Base-by-base conservation (phyloP, 2,329 filamentous ascomycete genomes). In the Fusarium fujikuroi region DNA sequence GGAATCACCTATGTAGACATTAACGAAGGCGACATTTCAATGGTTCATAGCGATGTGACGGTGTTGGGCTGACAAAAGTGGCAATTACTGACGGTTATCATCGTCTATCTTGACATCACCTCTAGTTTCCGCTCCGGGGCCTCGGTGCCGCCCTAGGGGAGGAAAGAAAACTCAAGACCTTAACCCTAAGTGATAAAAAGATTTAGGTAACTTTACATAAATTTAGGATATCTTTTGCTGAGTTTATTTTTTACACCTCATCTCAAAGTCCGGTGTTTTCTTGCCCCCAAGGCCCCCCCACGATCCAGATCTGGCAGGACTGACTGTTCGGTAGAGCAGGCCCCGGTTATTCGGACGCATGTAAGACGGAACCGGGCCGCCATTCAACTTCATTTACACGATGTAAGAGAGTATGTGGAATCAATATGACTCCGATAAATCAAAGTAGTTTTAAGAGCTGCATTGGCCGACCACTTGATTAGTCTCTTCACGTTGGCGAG, bases 101-200 rank as follows among this genome's bases (percentile, higher is more conserved):
- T 74, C 59, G 50, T 60, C 23, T 47, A 59, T 69, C 61, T 75
- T 74, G 74, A 77, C 74, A 77, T 77, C 66, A 76, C 65, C 23
- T 63, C 36, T 28, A 40, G 40, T 25, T 47, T 59, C 42, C 52
- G 58, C 42, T 65, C 69, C 63, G 59, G 67, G 63, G 28, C 28
- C 28, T 30, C 28, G 28, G 28, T 30, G 28, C 28, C 28, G 9
- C 28, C 28, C 28, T 30, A 30, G 28, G 28, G 28, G 9, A 30
- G 28, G 28, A 30, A 30, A 30, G 28, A 30, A 30, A 30, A 30
- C 28, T 9, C 28, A 30, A 9, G 28, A 30, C 28, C 28, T 9
- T 30, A 30, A 30, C 28, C 28, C 8, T 30, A 9, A 30, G 8
- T 30, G 28, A 30, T 9, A 30, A 30, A 30, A 30, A 30, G 28